Percentiles rank a stretch among this genome's conserved stretches.
Conservation (phyloP, 495 filamentous ascomycete species). For the Pyronema omphalodes region DNA sequence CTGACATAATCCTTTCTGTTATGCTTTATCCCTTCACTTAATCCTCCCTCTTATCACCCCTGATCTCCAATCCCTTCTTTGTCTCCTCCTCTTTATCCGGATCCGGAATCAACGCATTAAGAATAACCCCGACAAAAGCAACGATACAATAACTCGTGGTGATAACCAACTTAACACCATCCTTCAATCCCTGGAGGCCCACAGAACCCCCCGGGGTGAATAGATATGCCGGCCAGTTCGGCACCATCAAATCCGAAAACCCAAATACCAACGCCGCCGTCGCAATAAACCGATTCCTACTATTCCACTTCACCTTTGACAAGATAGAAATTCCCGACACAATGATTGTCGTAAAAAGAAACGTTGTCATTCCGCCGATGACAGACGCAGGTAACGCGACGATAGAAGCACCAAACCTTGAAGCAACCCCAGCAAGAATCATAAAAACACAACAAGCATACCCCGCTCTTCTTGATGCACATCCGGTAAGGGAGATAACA, state of each 20-base stretch:
- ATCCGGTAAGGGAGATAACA: conserved; percentile 27
- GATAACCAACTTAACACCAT: conserved; percentile 25
- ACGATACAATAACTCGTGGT: conserved; percentile 27
- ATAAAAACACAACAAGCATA: conserved; percentile 30
- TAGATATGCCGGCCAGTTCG: conserved; percentile 24
- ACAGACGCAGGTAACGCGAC: conserved; percentile 25
- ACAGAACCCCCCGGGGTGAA: conserved; percentile 12
- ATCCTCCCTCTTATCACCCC: too few relatives aligned
- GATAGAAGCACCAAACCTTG: conserved; percentile 27
- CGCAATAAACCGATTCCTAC: conserved; percentile 27
- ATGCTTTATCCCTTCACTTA: too few relatives aligned
- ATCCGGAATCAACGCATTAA: conserved; percentile 25
- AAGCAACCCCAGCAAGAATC: conserved; percentile 25
- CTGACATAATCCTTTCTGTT: too few relatives aligned
- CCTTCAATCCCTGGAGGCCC: conserved; percentile 24
- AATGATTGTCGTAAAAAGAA: conserved; percentile 27
- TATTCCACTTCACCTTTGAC: conserved; percentile 24
- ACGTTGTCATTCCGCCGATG: conserved; percentile 29
- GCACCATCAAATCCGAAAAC: conserved; percentile 26
- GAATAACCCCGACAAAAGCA: conserved; percentile 26
- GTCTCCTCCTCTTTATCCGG: too few relatives aligned
- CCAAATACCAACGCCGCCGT: conserved; percentile 26
- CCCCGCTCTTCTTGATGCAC: conserved; percentile 30
- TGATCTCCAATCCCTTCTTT: too few relatives aligned
- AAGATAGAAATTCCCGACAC: conserved; percentile 27